Base-by-base conservation (phyloP, 192 early-diverging fungal genomes). In the Blastocladiella britannica region DNA sequence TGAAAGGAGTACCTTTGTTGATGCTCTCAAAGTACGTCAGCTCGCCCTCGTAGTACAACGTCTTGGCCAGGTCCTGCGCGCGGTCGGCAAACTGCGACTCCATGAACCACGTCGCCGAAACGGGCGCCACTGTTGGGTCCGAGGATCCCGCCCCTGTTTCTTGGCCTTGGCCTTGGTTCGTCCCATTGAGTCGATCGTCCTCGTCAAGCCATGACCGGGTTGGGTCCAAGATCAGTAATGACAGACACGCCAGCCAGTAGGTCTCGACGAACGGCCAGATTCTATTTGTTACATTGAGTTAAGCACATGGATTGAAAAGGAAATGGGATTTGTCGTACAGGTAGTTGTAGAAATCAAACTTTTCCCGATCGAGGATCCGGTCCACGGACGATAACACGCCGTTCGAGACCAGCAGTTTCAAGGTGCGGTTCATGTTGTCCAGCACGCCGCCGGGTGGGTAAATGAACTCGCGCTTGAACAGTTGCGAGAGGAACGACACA, bases 251-350 rank as follows among this genome's bases (percentile, higher is more conserved):
- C 8, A 89, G 65, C 87, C 87, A 89, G 62, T 89, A 89, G 52
- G 84, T 83, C 61, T 89, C 87, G 29, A 89, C 67, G 60, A 86
- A 89, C n/a, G 85, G 85, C 87, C 87, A 89, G 52, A 87, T n/a
- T n/a, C n/a, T n/a, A n/a, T n/a, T n/a, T n/a, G n/a, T n/a, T n/a
- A n/a, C n/a, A n/a, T n/a, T n/a, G n/a, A n/a, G n/a, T n/a, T n/a
- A n/a, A n/a, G n/a, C n/a, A n/a, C n/a, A n/a, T n/a, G n/a, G n/a
- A n/a, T n/a, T n/a, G n/a, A n/a, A n/a, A n/a, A n/a, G n/a, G n/a
- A n/a, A n/a, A n/a, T n/a, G n/a, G n/a, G n/a, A n/a, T n/a, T n/a
- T n/a, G n/a, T n/a, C n/a, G n/a, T n/a, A 66, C 53, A 89, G 63
- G 63, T 87, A 89, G 58, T 85, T 84, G 54, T 78, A 80, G 61